Base-by-base conservation (phyloP, 164 flowering plant species). In the Chimonanthus praecox region DNA sequence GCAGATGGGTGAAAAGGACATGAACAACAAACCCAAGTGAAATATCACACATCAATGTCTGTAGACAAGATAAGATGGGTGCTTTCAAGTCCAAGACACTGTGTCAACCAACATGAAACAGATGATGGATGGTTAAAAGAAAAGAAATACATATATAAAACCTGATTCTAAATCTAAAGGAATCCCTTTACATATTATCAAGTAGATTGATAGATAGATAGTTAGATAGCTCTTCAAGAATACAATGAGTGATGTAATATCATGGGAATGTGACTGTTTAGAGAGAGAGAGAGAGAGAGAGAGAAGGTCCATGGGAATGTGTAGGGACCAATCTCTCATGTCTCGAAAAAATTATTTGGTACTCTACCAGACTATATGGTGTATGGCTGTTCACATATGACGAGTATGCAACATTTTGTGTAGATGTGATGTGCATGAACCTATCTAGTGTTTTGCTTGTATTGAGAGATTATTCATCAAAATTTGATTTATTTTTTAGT, bases 51-150 rank as follows among this genome's bases (percentile, higher is more conserved):
- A 88, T 89, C 90, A 89, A 77, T 86, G 83, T 83, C 88, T 79
- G 77, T 82, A 72, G 98, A 92, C 98, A 92, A 81, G 98, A 94
- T 86, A 94, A 89, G 98, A 91, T 91, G 83, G 94, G 94, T 70
- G 92, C 94, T 91, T 90, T 94, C 92, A 90, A 82, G 87, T 94
- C 90, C 75, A 79, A 76, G 73, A 77, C 46, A 90, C 92, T 90
- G 89, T 90, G 87, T 78, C 94, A 88, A 88, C 97, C 85, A 88
- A 87, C 90, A 76, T 69, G 65, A 71, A 65, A 81, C 80, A 67
- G 68, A 50, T 70, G 69, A 47, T n/a, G 78, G 64, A 78, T 71
- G 80, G 81, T 75, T 78, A 80, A 77, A 77, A 75, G 49, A 77
- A 68, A 77, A 63, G 13, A 45, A 62, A 21, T 45, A 58, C 54